Evolutionary conservation across 352 stramenopile genomes (phyloP), one percentile per base, ranked within the genome.

Genomic region (Pythium utonaiense): DNA sequence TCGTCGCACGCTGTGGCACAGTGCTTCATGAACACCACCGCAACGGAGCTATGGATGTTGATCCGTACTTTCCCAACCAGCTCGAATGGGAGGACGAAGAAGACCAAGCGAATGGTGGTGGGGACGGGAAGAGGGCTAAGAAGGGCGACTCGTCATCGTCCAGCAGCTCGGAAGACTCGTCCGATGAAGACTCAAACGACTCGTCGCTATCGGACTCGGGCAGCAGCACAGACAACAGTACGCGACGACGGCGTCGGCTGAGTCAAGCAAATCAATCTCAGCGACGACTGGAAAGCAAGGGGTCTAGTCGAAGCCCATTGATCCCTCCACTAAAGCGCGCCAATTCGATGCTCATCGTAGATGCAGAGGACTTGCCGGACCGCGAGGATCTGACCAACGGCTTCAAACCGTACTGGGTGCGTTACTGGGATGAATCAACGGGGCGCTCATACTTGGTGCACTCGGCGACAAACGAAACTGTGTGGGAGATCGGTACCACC

Each of bases 11-110:
- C 4, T 89, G 82, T 33, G 80, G 72, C 2, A 48, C 60, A 6
- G 63, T 76, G 17, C 56, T 91, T 14, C 78, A 89, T 53, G 36
- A 30, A 6, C 80, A 89, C 24, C 78, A 89, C 31, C 74, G 75
- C 47, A 71, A 73, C 55, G 83, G 82, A 38, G 81, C 77, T 0
- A 62, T 71, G 16, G 70, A 83, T 16, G 78, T 88, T 0, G 77
- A 90, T 28, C 70, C 80, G 38, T 84, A 86, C 53, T 87, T 79
- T 55, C 76, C 79, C 1, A 79, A 85, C 38, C 79, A 93, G 45
- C 68, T 91, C 48, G 74, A 82, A 19, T 89, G 76, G 78, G 77
- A 83, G n/a, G 75, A 86, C 14, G 62, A 75, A 0, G 62, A 70
- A 1, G 66, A 71, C 27, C 28, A 33, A 9, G 5, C 28, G 9